Evolutionary conservation across 2,329 filamentous ascomycete genomes (phyloP).

Genomic region (Arachnomyces sp.): DNA sequence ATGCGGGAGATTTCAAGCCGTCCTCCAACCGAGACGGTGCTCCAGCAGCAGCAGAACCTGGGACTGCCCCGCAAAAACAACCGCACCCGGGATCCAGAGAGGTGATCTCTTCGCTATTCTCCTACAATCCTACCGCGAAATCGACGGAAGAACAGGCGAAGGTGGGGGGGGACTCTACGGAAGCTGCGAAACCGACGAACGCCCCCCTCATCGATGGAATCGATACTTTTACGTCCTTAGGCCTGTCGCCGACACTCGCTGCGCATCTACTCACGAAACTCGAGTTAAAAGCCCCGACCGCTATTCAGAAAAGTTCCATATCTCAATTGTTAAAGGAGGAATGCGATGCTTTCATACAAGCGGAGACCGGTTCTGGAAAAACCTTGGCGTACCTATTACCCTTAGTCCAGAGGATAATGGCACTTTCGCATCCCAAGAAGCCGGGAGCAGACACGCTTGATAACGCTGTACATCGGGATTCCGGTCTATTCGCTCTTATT

Average conservation of each 20-base stretch:
- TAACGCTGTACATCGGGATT: constrained; percentile 64
- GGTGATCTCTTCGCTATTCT: constrained; percentile 85
- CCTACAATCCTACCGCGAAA: constrained; percentile 70
- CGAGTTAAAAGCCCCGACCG: constrained; percentile 80
- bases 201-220: constrained; percentile 77
- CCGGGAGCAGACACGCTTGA: constrained; percentile 25
- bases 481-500: constrained; percentile 88
- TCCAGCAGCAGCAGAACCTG: constrained; percentile 23
- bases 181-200: constrained; percentile 70
- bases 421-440: constrained; percentile 52
- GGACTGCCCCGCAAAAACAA: too few species aligned
- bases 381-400: constrained; percentile 92
- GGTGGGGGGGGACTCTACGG: constrained; percentile 28
- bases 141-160: constrained; percentile 22
- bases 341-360: constrained; percentile 89
- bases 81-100: constrained; percentile 37
- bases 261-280: constrained; percentile 78
- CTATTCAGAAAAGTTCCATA: constrained; percentile 86
- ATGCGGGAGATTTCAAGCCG: constrained; percentile 30
- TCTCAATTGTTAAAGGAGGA: constrained; percentile 70
- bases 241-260: constrained; percentile 71
- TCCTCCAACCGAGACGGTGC: constrained; percentile 16
- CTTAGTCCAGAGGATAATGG: constrained; percentile 79
- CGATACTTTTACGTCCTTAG: constrained; percentile 77
- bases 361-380: constrained; percentile 95